These are phyloP conservation scores for Pseudopithomyces chartarum DNA, from an alignment of 2,329 filamentous ascomycete species.

Conservation along the genomic window DNA sequence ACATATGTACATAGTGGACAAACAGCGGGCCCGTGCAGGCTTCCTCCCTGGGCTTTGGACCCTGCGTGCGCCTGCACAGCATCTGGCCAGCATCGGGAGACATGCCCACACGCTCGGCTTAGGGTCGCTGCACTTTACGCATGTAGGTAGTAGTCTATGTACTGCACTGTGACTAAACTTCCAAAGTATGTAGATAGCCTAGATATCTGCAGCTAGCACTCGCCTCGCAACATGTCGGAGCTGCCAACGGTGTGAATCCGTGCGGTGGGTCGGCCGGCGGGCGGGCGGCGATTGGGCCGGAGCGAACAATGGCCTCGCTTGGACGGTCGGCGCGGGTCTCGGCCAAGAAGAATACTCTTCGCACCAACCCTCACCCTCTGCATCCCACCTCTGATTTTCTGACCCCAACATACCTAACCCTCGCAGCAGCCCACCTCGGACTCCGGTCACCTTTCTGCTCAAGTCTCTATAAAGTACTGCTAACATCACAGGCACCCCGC, in stretches of 20 bases:
- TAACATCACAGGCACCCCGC: constrained; percentile 4
- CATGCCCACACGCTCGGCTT: too few relatives aligned
- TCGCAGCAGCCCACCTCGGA: not conserved
- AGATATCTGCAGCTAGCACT: too few relatives aligned
- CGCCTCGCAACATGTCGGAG: not conserved
- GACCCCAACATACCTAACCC: not conserved
- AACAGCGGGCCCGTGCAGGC: not conserved
- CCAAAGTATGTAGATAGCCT: too few relatives aligned
- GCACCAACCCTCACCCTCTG: not conserved
- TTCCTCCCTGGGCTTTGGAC: too few relatives aligned
- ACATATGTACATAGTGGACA: too few relatives aligned
- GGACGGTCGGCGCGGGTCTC: not conserved
- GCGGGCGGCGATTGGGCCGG: not conserved
- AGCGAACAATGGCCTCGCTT: not conserved
- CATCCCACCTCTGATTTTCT: not conserved
- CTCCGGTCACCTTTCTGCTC: constrained; percentile 2
- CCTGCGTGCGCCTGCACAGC: too few relatives aligned
- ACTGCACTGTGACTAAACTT: too few relatives aligned
- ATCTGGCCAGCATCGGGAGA: too few relatives aligned
- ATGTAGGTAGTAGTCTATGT: too few relatives aligned
- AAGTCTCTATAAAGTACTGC: constrained; percentile 1
- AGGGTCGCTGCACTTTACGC: too few relatives aligned
- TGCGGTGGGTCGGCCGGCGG: not conserved
- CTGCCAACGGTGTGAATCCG: too few relatives aligned
- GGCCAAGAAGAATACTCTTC: constrained; percentile 3